Evolutionary conservation across 306 rosid genomes (phyloP), one percentile per base, ranked within the genome.

Genomic region (Sicyos baderoa): DNA sequence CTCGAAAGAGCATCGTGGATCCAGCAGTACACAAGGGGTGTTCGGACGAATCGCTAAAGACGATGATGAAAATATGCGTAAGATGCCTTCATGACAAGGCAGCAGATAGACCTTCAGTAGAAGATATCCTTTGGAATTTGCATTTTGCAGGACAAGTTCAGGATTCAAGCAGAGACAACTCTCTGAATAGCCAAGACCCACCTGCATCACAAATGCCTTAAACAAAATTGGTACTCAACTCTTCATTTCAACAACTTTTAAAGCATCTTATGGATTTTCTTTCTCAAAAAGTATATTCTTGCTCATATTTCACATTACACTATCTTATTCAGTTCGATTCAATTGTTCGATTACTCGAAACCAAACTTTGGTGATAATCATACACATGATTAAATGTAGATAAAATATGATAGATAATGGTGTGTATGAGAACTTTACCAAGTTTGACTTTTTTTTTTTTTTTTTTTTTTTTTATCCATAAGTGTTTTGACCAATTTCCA

Each of bases 141-240:
- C 97, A 90, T 68, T 93, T 86, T 82, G 97, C 97, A 56, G 90
- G 87, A 61, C 99, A 90, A 75, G 87, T 93, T 82, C 99, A 93
- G 81, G 85, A 84, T 72, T 76, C 85, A 45, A 81, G 85, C 70
- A 76, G 42, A 78, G 78, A 72, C 63, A 86, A 86, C 76, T 57
- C 76, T 62, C 78, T 27, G 69, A 84, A 83, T 73, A 67, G 66
- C 22, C 75, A 76, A 63, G 86, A 77, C 17, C 81, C 86, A 0
- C 82, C 85, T 17, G 35, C 70, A 17, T 77, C 85, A 68, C 7
- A 52, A 71, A 71, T 71, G 54, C 16, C 59, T 16, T 54, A 3
- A 8, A 12, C n/a, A 22, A 71, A 51, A 55, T 16, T 14, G 74
- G 65, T 57, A 54, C 57, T 16, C 64, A 37, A 54, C 16, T 55